Evolutionary conservation across 768 basidiomycete genomes (phyloP).

Genomic region (Asterophora lycoperdoides): DNA sequence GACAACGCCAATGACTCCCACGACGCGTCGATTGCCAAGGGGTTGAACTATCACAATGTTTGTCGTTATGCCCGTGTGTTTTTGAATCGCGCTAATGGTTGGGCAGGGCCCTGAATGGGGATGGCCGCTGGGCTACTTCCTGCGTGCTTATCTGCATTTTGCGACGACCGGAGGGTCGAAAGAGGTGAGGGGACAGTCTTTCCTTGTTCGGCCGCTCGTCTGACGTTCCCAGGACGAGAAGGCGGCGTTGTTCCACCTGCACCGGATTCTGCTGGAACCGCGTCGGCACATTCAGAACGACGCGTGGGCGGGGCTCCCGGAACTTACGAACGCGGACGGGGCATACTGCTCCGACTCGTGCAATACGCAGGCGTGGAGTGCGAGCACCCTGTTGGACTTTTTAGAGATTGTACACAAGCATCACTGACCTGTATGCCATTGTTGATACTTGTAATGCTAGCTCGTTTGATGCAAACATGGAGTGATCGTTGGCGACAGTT

Average conservation of each 20-base stretch:
- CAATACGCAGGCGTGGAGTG: conserved; percentile 93
- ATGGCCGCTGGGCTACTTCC: conserved; percentile 93
- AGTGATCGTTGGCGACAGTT: background rate
- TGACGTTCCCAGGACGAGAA: conserved; percentile 48
- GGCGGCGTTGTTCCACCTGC: conserved; percentile 76
- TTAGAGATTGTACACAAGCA: conserved; percentile 65
- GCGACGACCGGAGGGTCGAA: conserved; percentile 58
- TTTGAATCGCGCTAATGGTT: conserved; percentile 10
- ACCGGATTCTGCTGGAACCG: conserved; percentile 63
- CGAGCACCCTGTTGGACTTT: conserved; percentile 89
- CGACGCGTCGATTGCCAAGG: conserved; percentile 86
- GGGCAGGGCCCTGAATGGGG: conserved; percentile 87
- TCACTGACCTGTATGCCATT: background rate
- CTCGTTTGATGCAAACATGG: conserved; percentile 11
- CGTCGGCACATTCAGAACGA: conserved; percentile 74
- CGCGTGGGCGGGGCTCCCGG: conserved; percentile 91
- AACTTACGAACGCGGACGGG: conserved; percentile 86
- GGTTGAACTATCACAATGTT: conserved; percentile 91
- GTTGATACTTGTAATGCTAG: conserved; percentile 8
- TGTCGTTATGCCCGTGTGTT: conserved; percentile 17
- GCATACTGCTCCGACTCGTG: conserved; percentile 84
- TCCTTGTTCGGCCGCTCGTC: background rate
- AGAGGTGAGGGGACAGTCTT: conserved; percentile 57
- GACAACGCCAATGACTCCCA: conserved; percentile 90
- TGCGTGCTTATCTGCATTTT: conserved; percentile 90